phyloP scores from a whole-genome alignment of 1,284 basidiomycete genomes.

The Apiotrichum laibachii region DNA sequence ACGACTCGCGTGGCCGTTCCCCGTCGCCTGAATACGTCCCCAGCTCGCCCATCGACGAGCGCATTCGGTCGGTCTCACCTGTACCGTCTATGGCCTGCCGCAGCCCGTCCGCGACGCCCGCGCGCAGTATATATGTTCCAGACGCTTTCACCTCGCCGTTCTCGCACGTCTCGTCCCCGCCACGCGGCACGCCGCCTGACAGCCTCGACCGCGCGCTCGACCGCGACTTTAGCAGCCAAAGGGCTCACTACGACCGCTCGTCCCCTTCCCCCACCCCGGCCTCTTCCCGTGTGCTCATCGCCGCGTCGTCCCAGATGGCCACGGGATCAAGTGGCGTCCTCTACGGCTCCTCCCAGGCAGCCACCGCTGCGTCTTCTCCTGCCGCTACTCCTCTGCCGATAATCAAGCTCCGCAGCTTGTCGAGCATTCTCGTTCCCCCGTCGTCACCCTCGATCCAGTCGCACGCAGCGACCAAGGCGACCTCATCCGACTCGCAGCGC shows the following conservation, averaged over 20 bases:
- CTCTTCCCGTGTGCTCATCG: slow-evolving; percentile 5
- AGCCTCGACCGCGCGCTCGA: slow-evolving; percentile 7
- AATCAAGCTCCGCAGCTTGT: not conserved
- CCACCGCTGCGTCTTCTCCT: not conserved
- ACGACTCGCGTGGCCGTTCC: not conserved
- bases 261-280: slow-evolving; percentile 12
- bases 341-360: slow-evolving; percentile 3
- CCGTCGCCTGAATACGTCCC: slow-evolving; percentile 16
- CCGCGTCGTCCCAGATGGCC: slow-evolving; percentile 12
- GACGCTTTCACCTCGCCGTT: slow-evolving; percentile 15
- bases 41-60: slow-evolving; percentile 7
- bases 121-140: no score
- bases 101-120: not conserved
- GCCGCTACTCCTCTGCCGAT: not conserved
- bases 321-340: not conserved
- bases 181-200: not conserved
- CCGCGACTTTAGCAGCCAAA: not conserved
- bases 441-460: slow-evolving; percentile 17
- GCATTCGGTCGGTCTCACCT: slow-evolving; percentile 23
- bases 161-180: slow-evolving; percentile 9
- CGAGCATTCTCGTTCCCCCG: slow-evolving; percentile 20
- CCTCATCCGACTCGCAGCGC: slow-evolving; percentile 28
- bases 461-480: not conserved
- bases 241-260: no score
- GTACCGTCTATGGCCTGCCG: slow-evolving; percentile 12